These are phyloP conservation scores for Orbilia blumenaviensis DNA, from an alignment of 2,329 filamentous ascomycete species.

Conservation along the genomic window DNA sequence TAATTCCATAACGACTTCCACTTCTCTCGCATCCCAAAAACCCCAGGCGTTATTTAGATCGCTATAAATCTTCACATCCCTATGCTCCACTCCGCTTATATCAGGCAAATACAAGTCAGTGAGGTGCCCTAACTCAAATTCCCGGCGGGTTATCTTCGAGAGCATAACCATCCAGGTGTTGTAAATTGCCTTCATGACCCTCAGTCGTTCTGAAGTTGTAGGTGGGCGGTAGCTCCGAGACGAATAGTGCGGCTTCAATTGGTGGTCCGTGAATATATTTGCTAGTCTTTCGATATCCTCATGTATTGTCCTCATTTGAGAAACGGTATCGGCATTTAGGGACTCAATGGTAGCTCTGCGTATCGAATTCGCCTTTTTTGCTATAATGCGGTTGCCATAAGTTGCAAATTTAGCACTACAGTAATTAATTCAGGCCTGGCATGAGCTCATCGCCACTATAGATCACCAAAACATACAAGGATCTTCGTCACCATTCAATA, in stretches of 20 bases:
- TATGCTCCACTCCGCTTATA: too few species aligned
- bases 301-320: slow-evolving; percentile 15
- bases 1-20: background rate
- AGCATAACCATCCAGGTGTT: background rate
- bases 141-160: too few species aligned
- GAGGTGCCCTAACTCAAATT: too few species aligned
- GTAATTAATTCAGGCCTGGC: too few species aligned
- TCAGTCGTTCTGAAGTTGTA: background rate
- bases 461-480: too few species aligned
- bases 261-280: slow-evolving; percentile 6
- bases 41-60: too few species aligned
- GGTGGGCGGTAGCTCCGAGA: background rate
- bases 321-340: background rate
- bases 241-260: slow-evolving; percentile 10
- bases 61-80: too few species aligned
- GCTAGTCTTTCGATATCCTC: slow-evolving; percentile 5
- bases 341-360: background rate
- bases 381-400: too few species aligned
- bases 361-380: background rate
- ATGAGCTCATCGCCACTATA: too few species aligned
- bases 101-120: too few species aligned
- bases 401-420: too few species aligned
- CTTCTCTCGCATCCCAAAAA: slow-evolving; percentile 35
- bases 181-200: slow-evolving; percentile 27
- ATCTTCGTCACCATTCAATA: too few species aligned